Percentiles rank a stretch among this genome's conserved stretches.
Evolutionary conservation across 768 basidiomycete species (phyloP).

Genomic region (Trametes sanguinea): DNA sequence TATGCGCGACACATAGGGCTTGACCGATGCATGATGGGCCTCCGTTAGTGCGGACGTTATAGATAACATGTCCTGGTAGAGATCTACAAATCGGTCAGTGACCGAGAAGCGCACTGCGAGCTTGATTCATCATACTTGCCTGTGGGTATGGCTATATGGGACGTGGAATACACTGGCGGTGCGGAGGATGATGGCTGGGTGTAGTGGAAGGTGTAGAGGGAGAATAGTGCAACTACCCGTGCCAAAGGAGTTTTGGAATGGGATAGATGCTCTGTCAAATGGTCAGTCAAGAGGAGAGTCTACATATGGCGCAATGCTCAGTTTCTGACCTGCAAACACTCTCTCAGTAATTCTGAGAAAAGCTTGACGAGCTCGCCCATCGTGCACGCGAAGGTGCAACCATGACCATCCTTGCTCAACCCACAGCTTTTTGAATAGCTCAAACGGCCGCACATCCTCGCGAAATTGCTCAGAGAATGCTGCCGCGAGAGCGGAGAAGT

Average conservation of each 20-base stretch:
- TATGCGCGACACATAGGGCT: constrained; percentile 52
- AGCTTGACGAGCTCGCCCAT: constrained; percentile 60
- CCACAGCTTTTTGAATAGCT: constrained; percentile 75
- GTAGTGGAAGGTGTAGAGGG: constrained; percentile 65
- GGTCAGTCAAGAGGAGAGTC: neutral
- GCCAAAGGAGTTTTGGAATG: constrained; percentile 52
- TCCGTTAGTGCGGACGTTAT: constrained; percentile 51
- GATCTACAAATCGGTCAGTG: constrained; percentile 46
- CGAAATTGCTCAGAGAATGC: constrained; percentile 54
- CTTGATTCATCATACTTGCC: constrained; percentile 42
- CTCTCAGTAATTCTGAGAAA: constrained; percentile 63
- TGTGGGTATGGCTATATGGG: constrained; percentile 61
- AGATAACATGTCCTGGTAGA: constrained; percentile 47
- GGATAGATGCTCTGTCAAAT: constrained; percentile 51
- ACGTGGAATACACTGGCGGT: constrained; percentile 50
- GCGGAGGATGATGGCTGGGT: constrained; percentile 63
- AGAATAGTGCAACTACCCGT: constrained; percentile 66
- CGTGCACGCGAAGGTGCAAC: constrained; percentile 75
- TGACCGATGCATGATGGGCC: constrained; percentile 45
- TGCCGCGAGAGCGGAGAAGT: constrained; percentile 57
- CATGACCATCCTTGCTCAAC: constrained; percentile 66
- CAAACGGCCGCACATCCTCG: constrained; percentile 51
- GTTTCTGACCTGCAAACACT: constrained; percentile 60
- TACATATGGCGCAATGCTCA: neutral
- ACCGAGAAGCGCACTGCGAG: neutral